Evolutionary conservation across 768 basidiomycete species (phyloP).

Genomic region (Naganishia vaughanmartiniae): DNA sequence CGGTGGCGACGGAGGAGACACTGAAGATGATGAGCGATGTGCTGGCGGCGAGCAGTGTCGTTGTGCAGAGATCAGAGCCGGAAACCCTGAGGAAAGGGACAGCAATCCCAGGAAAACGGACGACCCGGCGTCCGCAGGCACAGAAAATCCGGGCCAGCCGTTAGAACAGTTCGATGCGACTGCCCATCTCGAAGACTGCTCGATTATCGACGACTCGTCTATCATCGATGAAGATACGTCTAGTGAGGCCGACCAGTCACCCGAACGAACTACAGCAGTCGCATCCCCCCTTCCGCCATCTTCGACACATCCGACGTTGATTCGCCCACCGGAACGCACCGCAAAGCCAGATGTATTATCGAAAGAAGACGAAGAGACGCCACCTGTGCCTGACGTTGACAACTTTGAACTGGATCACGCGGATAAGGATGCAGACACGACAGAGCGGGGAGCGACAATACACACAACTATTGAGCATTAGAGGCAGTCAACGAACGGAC

Average conservation of each 20-base stretch:
- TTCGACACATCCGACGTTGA: neutral
- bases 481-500: no score
- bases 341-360: neutral
- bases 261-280: neutral
- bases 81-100: neutral
- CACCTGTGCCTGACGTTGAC: conserved; percentile 10
- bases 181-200: neutral
- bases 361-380: neutral
- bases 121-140: neutral
- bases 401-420: conserved; percentile 3
- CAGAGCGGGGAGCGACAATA: neutral
- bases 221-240: neutral
- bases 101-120: neutral
- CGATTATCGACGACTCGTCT: no score
- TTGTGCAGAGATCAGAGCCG: conserved; percentile 24
- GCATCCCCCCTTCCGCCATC: neutral
- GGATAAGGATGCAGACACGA: no score
- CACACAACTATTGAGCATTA: no score
- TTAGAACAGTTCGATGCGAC: neutral
- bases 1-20: conserved; percentile 9
- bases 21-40: conserved; percentile 18
- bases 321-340: neutral
- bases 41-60: conserved; percentile 24
- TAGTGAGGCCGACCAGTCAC: neutral
- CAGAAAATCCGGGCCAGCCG: neutral